phyloP scores from a whole-genome alignment of 2,329 filamentous ascomycete genomes.

The Colletotrichum echinochloae region DNA sequence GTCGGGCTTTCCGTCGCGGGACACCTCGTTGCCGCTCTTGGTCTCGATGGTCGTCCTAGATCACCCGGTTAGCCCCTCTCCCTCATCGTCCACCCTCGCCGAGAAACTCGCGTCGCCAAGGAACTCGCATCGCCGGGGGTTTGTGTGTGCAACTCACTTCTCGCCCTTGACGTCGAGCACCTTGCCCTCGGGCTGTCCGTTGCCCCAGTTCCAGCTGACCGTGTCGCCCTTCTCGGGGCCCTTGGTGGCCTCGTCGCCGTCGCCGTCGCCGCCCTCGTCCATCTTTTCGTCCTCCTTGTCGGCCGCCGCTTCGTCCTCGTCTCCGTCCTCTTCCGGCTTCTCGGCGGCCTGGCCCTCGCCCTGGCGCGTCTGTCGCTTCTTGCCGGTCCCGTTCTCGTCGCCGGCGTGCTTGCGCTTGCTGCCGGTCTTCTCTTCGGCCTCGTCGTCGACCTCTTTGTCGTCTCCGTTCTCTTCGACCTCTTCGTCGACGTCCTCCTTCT shows the following conservation, averaged over 20 bases:
- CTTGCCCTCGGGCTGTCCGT: conserved; percentile 56
- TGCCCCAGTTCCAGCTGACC: conserved; percentile 61
- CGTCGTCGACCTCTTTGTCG: conserved; percentile 33
- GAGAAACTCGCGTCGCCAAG: too few species aligned
- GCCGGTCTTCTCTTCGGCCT: conserved; percentile 34
- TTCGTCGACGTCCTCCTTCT: conserved; percentile 43
- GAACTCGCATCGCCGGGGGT: too few species aligned
- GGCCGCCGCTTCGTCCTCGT: conserved; percentile 31
- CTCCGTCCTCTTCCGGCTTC: conserved; percentile 18
- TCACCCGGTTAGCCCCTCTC: background rate
- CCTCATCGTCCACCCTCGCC: too few species aligned
- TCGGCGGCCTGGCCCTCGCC: conserved; percentile 42
- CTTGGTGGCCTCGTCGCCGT: conserved; percentile 44
- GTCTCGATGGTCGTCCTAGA: conserved; percentile 53
- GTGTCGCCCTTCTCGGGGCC: conserved; percentile 55
- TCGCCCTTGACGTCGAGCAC: conserved; percentile 58
- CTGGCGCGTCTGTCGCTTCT: conserved; percentile 43
- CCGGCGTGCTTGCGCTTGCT: conserved; percentile 38
- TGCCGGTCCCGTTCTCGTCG: conserved; percentile 42
- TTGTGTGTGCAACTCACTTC: conserved; percentile 50
- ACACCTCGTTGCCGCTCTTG: conserved; percentile 56
- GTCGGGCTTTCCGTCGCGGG: conserved; percentile 53
- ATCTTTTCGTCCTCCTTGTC: conserved; percentile 35
- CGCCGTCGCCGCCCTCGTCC: conserved; percentile 29
- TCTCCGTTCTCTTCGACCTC: background rate